Evolutionary conservation across 441 rosid species (phyloP).

Genomic region (Eruca vesicaria): DNA sequence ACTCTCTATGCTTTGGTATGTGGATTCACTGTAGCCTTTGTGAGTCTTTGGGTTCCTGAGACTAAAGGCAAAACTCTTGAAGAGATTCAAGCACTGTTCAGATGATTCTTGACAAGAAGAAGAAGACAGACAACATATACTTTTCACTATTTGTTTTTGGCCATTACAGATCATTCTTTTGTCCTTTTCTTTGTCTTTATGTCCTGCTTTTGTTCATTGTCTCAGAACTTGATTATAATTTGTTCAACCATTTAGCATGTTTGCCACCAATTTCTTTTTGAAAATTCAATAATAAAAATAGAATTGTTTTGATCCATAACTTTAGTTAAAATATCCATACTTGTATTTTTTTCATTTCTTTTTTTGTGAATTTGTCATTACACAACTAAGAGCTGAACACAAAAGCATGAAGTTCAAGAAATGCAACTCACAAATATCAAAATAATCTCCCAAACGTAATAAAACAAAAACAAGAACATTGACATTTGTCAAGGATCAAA

Average conservation of each 20-base stretch:
- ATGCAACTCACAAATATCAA: neutral
- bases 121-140: neutral
- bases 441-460: slow-evolving; percentile 17
- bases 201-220: slow-evolving; percentile 20
- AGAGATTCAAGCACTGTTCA: slow-evolving; percentile 85
- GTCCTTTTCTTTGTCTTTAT: slow-evolving; percentile 12
- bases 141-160: slow-evolving; percentile 14
- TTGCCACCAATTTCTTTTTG: neutral
- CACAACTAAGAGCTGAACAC: slow-evolving; percentile 6
- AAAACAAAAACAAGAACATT: slow-evolving; percentile 11
- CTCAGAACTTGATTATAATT: too few relatives aligned
- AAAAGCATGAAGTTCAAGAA: neutral
- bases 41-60: slow-evolving; percentile 75
- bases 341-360: neutral
- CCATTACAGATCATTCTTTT: slow-evolving; percentile 31
- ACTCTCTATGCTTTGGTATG: slow-evolving; percentile 55
- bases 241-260: too few relatives aligned
- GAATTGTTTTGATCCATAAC: neutral
- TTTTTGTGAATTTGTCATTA: neutral
- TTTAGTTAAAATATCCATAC: neutral
- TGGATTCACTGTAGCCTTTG: slow-evolving; percentile 58
- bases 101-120: slow-evolving; percentile 43
- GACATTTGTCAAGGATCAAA: slow-evolving; percentile 21
- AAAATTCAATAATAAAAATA: neutral
- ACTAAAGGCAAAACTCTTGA: slow-evolving; percentile 87